Evolutionary conservation across 208 protist genomes (phyloP), one percentile per base, ranked within the genome.

Genomic region (Trypanosomatidae sp.): DNA sequence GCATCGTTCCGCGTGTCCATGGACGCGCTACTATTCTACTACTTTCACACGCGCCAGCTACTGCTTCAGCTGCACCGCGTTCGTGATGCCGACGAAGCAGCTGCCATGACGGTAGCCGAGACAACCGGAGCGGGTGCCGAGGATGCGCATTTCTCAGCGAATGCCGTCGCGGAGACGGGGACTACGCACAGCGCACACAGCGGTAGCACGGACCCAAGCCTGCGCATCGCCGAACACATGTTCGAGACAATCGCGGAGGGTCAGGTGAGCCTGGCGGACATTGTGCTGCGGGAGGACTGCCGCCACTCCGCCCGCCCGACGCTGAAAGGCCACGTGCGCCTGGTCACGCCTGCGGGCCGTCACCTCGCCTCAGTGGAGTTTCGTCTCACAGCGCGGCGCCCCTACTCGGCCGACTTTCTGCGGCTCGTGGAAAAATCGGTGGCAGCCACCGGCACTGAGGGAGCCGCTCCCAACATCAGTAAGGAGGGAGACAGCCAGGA

Each of bases 351-450:
- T 2, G 46, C 46, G 0, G 83, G 84, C 15, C 67, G 85, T 30
- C 93, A 95, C 75, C 64, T 97, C 55, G 93, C 93, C 10, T 97
- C 93, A 13, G 71, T 97, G 1, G 93, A 97, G 82, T 95, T 95
- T 58, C 68, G 66, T 5, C 79, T 97, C 19, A 93, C 89, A 0
- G 93, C 92, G 22, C 87, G 91, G 13, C 82, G 81, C 9, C 86
- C 91, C n/a, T 95, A 94, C 74, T 82, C 83, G 25, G 74, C 79
- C 2, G 70, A 76, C 17, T 97, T 97, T 69, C 71, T 81, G 62
- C 74, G 80, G 33, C 77, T 93, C 64, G 84, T 90, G 46, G 65
- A 78, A 36, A 79, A 84, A 25, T 56, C 76, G 15, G 30, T 52
- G 7, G 47, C 43, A 33, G 62, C 46, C 12, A 33, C 60, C 49